A percentile compares a stretch with the other conserved stretches of the same genome.
Conservation (phyloP, 495 filamentous ascomycete genomes). For the Annulohypoxylon bovei region DNA sequence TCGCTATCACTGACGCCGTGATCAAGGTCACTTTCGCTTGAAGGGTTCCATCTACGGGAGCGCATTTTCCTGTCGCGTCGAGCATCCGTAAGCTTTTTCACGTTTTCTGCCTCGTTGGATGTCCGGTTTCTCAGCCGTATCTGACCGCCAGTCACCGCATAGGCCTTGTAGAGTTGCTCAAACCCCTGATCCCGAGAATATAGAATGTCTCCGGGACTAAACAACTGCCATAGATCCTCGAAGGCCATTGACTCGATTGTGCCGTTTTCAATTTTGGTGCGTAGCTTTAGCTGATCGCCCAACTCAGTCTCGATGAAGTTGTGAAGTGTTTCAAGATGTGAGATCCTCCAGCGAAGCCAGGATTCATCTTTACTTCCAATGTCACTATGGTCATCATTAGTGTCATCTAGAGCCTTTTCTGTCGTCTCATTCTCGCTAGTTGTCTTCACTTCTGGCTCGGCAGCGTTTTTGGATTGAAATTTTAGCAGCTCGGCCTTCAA, state of each 20-base stretch:
- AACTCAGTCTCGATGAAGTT: slow-evolving; percentile 33
- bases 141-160: slow-evolving; percentile 42
- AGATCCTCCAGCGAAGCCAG: slow-evolving; percentile 1
- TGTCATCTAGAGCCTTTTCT: not conserved
- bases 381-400: not conserved
- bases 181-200: slow-evolving; percentile 31
- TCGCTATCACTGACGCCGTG: not conserved
- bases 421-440: not conserved
- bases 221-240: slow-evolving; percentile 55
- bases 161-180: slow-evolving; percentile 41
- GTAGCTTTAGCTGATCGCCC: slow-evolving; percentile 4
- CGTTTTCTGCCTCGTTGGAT: not conserved
- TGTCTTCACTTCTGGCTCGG: not conserved
- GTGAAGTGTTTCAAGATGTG: slow-evolving; percentile 22
- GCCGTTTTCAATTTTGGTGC: slow-evolving; percentile 3
- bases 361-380: not conserved
- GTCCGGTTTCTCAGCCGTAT: slow-evolving; percentile 26
- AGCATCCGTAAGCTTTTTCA: not conserved
- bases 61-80: not conserved
- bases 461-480: not conserved
- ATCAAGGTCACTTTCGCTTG: not conserved
- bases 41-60: not conserved
- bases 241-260: slow-evolving; percentile 38
- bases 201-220: slow-evolving; percentile 47
- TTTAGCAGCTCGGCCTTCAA: not conserved